A percentile compares a stretch with the other conserved stretches of the same genome.
These are phyloP conservation scores for Talaromyces sp. DNA, from an alignment of 2,329 filamentous ascomycete species.

Conservation along the genomic window DNA sequence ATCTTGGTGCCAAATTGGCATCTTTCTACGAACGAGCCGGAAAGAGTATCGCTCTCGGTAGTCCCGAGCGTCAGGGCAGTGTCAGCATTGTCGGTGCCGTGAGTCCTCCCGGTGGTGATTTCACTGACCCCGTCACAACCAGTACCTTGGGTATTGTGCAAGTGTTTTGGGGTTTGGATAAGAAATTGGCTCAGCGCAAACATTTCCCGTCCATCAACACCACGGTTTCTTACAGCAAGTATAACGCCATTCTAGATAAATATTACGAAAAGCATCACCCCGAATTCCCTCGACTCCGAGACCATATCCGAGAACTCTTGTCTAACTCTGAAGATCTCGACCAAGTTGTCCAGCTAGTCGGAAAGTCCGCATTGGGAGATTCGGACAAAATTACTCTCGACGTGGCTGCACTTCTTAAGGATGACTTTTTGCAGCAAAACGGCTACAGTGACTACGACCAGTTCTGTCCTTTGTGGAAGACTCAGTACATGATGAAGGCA, in stretches of 20 bases:
- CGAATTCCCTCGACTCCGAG: constrained; percentile 86
- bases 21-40: constrained; percentile 99
- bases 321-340: constrained; percentile 95
- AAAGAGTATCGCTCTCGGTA: constrained; percentile 76
- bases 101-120: constrained; percentile 96
- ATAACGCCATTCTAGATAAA: constrained; percentile 79
- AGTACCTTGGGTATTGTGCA: constrained; percentile 95
- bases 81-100: constrained; percentile 98
- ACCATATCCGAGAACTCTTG: constrained; percentile 88
- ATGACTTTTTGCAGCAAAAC: constrained; percentile 98
- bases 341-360: constrained; percentile 96
- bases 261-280: constrained; percentile 92
- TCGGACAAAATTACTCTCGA: constrained; percentile 98
- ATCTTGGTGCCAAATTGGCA: constrained; percentile 91
- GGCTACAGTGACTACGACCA: constrained; percentile 99
- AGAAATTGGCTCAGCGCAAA: constrained; percentile 98
- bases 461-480: constrained; percentile 99
- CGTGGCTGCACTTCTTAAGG: constrained; percentile 85
- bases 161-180: constrained; percentile 99
- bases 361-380: constrained; percentile 93
- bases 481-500: constrained; percentile 99
- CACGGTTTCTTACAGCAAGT: constrained; percentile 91
- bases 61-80: constrained; percentile 81
- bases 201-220: constrained; percentile 99
- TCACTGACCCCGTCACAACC: constrained; percentile 94